Base-by-base conservation (phyloP, 306 rosid genomes). In the Begonia fuchsioides region DNA sequence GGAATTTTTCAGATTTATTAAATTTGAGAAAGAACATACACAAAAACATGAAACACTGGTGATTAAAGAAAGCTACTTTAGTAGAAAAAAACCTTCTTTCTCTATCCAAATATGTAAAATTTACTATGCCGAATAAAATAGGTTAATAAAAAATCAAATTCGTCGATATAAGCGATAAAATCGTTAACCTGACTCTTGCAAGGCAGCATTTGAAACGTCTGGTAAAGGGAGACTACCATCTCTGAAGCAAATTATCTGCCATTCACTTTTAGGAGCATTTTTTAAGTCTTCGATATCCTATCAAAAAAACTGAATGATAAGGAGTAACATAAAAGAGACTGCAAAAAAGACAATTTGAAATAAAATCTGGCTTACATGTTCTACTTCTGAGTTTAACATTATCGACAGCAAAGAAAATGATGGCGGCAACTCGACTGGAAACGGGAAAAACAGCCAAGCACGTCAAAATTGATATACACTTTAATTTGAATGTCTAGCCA, bases 181-280 rank as follows among this genome's bases (percentile, higher is more conserved):
- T 26, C 35, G 7, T 26, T 39, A 51, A 39, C 81, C 77, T 39
- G 82, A 68, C 61, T 71, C 77, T 46, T 67, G 69, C 47, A 73
- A 54, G 35, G 92, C 71, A 59, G 64, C 74, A 62, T 75, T 79
- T 2, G 53, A 76, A 70, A 67, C 72, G 69, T 81, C 94, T 1
- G 98, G 87, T 49, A 85, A 70, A 32, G 98, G 98, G 49, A 75
- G 98, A 57, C 98, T 73, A 43, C 98, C 96, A 65, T 75, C 76
- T 69, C 94, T 79, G 66, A 92, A 75, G 74, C 98, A 92, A 71
- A 82, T 64, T 53, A 85, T 41, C 8, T 93, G 96, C 65, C 79
- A 53, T 19, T 54, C 19, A 47, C 73, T 74, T 67, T 73, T 46
- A 12, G 79, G 78, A 64, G 79, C 48, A 64, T 61, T 73, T 55